Base-by-base conservation (phyloP, 345 rosid genomes). In the Brassica rapa region DNA sequence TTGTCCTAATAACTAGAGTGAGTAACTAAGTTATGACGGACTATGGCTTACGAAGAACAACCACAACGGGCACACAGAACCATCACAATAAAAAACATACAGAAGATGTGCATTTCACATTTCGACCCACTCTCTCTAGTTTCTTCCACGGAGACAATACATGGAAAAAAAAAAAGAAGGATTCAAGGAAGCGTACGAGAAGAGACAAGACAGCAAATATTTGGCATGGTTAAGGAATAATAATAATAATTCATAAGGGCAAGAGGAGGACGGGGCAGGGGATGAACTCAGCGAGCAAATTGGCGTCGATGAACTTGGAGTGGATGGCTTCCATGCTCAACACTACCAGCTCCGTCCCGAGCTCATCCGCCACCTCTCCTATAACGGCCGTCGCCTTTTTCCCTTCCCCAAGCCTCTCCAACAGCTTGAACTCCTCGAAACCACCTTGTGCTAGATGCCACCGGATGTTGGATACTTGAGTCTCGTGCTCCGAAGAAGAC, bases 271-370 rank as follows among this genome's bases (percentile, higher is more conserved):
- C 91, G 0, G 98, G 95, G 80, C 98, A 94, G 12, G 98, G 98
- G 76, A 92, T 85, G 82, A 94, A 94, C 85, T 94, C 98, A 15
- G 93, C 98, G 3, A 91, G 87, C 30, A 94, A 84, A 83, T 94
- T 94, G 43, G 97, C 97, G 81, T 94, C 98, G 4, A 94, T 91
- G 72, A 88, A 90, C 88, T 94, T 94, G n/a, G 98, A 94, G 82
- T 94, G 98, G 77, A 94, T 92, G 63, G 98, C 97, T 66, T 92
- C 98, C 98, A 94, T 92, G 85, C 98, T 94, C 82, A 94, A 70
- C 12, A 94, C 87, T 8, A 94, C 98, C 66, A 94, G 83, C 85
- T 94, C 98, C 86, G 91, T 79, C 70, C 81, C 86, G 23, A 94
- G 83, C 56, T 92, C 98, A 73, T 94, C 98, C 0, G 98, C 98